Evolutionary conservation across 345 rosid species (phyloP), one percentile per base, ranked within the genome.

Genomic region (Citrus maxima): DNA sequence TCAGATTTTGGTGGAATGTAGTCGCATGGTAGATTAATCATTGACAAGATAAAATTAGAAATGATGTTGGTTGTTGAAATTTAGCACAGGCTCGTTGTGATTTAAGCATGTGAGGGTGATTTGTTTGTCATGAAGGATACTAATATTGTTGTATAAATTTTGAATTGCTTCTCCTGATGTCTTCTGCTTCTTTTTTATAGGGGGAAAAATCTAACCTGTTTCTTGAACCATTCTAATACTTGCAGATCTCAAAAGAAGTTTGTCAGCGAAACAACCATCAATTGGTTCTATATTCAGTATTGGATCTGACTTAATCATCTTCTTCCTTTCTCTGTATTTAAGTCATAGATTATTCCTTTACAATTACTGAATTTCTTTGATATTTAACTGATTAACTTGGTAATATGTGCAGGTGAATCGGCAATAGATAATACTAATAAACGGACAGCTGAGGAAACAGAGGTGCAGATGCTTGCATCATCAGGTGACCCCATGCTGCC

Each of bases 401-500:
- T 60, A 40, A 68, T 59, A 60, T 80, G 66, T 85, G 84, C 84
- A 91, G 96, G 89, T 80, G 92, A 89, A 78, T 76, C 85, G 7
- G 86, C 86, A 80, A 74, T 86, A 85, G 84, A 82, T 24, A 65
- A 75, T 66, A 49, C 87, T 62, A 75, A 85, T 74, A 87, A 83
- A 77, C 84, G 54, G 64, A 76, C 87, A 77, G 79, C 72, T 3
- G 87, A 86, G 62, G 92, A 89, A 78, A 78, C 88, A 66, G 97
- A 92, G 56, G 46, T 82, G 42, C 90, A 85, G 72, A 91, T 91
- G 93, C 79, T 89, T 46, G 80, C 88, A 82, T 75, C 95, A 51
- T 81, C 93, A 81, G 93, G 89, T 66, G 97, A 93, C 81, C 91
- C 95, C 12, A 95, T 93, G 95, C 55, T 87, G 81, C 93, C 88